Conservation (phyloP, 805 yeast species). For the Wickerhamomyces kurtzmanii region DNA sequence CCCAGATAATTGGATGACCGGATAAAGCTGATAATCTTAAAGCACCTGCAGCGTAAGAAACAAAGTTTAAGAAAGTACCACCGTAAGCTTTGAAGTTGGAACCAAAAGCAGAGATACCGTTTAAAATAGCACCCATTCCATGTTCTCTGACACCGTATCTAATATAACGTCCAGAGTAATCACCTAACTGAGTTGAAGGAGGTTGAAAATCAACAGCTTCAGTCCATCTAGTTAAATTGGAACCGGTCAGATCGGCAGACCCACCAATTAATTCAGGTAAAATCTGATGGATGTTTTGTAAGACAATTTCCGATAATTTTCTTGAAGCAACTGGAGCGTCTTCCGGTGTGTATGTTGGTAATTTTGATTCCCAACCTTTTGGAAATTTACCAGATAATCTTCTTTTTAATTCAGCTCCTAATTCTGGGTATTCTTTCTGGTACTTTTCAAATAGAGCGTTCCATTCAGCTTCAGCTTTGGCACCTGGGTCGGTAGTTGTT, state of each 20-base stretch:
- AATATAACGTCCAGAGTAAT: constrained; percentile 85
- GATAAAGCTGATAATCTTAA: constrained; percentile 77
- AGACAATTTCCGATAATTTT: constrained; percentile 80
- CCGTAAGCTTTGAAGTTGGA: constrained; percentile 85
- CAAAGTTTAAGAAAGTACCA: constrained; percentile 96
- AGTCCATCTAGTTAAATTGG: constrained; percentile 86
- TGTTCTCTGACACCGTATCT: constrained; percentile 99
- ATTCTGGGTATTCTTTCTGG: constrained; percentile 59
- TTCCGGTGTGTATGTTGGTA: constrained; percentile 70
- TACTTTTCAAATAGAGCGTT: constrained; percentile 51
- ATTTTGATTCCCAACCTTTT: constrained; percentile 62
- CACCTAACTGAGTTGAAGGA: constrained; percentile 69
- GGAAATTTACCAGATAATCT: constrained; percentile 76
- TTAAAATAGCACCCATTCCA: constrained; percentile 97
- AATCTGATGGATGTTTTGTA: constrained; percentile 47
- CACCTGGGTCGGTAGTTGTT: constrained; percentile 49
- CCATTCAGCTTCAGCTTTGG: constrained; percentile 69
- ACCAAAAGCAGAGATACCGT: constrained; percentile 91
- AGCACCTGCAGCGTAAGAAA: constrained; percentile 79
- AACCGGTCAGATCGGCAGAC: constrained; percentile 96
- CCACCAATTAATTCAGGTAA: constrained; percentile 94
- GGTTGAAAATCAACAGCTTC: constrained; percentile 91
- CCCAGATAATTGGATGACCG: constrained; percentile 78
- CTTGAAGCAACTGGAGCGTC: constrained; percentile 90
- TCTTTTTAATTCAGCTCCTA: constrained; percentile 72